Conservation (phyloP, 2,329 filamentous ascomycete species). For the Monosporascus cannonballus region DNA sequence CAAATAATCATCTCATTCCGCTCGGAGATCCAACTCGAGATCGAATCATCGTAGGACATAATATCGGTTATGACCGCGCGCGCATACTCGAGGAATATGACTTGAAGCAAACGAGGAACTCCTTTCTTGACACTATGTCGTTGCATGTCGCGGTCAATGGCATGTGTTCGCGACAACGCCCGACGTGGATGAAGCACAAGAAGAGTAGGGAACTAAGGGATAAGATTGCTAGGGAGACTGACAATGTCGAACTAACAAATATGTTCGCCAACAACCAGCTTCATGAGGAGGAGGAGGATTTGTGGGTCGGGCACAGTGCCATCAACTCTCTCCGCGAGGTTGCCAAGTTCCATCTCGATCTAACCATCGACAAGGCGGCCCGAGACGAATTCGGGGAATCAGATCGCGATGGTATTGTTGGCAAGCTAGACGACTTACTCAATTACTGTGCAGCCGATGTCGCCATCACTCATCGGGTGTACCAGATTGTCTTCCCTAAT, state of each 20-base stretch:
- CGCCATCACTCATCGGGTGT: slow-evolving; percentile 87
- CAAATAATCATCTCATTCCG: slow-evolving; percentile 76
- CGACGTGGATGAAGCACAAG: slow-evolving; percentile 95
- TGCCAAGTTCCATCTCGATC: slow-evolving; percentile 89
- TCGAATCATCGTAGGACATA: slow-evolving; percentile 85
- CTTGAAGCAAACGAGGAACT: slow-evolving; percentile 73
- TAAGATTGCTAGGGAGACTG: slow-evolving; percentile 65
- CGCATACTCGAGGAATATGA: slow-evolving; percentile 85
- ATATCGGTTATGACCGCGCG: slow-evolving; percentile 90
- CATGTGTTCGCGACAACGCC: slow-evolving; percentile 95
- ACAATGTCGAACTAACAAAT: slow-evolving; percentile 63
- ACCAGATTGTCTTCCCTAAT: slow-evolving; percentile 83
- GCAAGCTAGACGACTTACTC: slow-evolving; percentile 72
- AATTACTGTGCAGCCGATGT: slow-evolving; percentile 97
- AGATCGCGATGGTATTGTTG: slow-evolving; percentile 63
- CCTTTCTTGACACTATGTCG: slow-evolving; percentile 96
- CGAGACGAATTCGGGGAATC: slow-evolving; percentile 83
- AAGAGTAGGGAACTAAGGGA: slow-evolving; percentile 84
- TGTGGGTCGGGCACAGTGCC: slow-evolving; percentile 93
- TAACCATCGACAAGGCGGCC: slow-evolving; percentile 83
- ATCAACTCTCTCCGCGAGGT: slow-evolving; percentile 94
- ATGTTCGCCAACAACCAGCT: slow-evolving; percentile 63
- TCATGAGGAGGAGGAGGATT: slow-evolving; percentile 80
- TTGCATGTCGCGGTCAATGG: slow-evolving; percentile 96
- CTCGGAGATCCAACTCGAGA: slow-evolving; percentile 69